Percentiles rank a stretch among this genome's conserved stretches.
These are phyloP conservation scores for Cyclocybe aegerita DNA, from an alignment of 768 basidiomycete genomes.

Conservation along the genomic window DNA sequence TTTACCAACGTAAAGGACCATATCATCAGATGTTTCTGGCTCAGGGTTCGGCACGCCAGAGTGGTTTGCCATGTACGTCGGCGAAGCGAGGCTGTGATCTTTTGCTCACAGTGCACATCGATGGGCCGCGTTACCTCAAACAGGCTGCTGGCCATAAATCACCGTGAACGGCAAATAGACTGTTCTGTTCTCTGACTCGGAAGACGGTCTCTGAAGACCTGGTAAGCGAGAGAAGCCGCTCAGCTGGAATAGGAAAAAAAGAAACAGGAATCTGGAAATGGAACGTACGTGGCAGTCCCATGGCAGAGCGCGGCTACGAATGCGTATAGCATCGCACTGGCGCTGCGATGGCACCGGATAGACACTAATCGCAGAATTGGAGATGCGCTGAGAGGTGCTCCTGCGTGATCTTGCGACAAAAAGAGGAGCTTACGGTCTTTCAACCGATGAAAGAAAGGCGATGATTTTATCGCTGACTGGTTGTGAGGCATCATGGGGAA, in stretches of 20 bases:
- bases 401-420: background rate
- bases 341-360: background rate
- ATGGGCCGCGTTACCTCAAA: too few species aligned
- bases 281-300: background rate
- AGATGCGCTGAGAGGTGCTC: background rate
- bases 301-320: background rate
- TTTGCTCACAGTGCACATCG: too few species aligned
- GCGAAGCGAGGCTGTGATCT: too few species aligned
- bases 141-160: too few species aligned
- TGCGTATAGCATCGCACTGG: background rate
- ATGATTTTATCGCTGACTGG: background rate
- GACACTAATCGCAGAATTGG: background rate
- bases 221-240: conserved; percentile 3
- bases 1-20: too few species aligned
- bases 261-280: conserved; percentile 9
- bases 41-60: too few species aligned
- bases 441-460: background rate
- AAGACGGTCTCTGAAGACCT: background rate
- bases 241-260: conserved; percentile 9
- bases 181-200: too few species aligned
- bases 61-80: too few species aligned
- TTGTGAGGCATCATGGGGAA: conserved; percentile 1
- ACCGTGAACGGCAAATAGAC: too few species aligned
- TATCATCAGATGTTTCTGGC: too few species aligned
- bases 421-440: background rate